Base-by-base conservation (phyloP, 1,284 basidiomycete genomes). In the Ceratobasidium sp. region DNA sequence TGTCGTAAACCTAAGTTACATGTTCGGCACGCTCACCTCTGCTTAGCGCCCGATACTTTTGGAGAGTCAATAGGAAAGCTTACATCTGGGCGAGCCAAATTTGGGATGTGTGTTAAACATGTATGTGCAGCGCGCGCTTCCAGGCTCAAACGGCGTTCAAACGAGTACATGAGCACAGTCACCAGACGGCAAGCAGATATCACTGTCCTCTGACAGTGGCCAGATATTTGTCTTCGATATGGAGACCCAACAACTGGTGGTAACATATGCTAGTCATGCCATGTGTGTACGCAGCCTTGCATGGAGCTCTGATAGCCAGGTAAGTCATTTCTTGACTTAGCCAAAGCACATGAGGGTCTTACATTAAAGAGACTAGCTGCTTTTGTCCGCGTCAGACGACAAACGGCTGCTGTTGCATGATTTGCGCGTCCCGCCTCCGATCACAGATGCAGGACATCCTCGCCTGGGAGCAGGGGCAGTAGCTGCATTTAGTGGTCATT, bases 321-420 rank as follows among this genome's bases (percentile, higher is more conserved):
- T 87, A 74, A 67, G 82, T 77, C 28, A 30, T 54, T 46, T 21
- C 32, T 26, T 11, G 14, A 49, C 44, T 50, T 38, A 26, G 32
- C 46, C 44, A 16, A 28, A 58, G 8, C 9, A 18, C 16, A 18
- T 26, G 71, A 50, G n/a, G 35, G 44, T 54, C 18, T 28, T 6
- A 28, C 8, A n/a, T 38, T 58, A n/a, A n/a, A n/a, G n/a, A n/a
- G n/a, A 32, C 16, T 75, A 95, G 93, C 86, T 94, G 72, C 84
- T 96, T 5, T 83, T 94, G 58, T 93, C 92, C 38, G 94, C 91
- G 5, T 94, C 93, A 0, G 94, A 96, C 80, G 94, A 96, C 80
- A 92, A 93, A 79, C 88, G 92, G 16, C 88, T 96, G 70, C 89
- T 93, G 62, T 81, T 96, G 50, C 93, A 96, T 80, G 94, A 96